These are phyloP conservation scores for Suillus sp. DNA, from an alignment of 768 basidiomycete genomes.

Conservation along the genomic window DNA sequence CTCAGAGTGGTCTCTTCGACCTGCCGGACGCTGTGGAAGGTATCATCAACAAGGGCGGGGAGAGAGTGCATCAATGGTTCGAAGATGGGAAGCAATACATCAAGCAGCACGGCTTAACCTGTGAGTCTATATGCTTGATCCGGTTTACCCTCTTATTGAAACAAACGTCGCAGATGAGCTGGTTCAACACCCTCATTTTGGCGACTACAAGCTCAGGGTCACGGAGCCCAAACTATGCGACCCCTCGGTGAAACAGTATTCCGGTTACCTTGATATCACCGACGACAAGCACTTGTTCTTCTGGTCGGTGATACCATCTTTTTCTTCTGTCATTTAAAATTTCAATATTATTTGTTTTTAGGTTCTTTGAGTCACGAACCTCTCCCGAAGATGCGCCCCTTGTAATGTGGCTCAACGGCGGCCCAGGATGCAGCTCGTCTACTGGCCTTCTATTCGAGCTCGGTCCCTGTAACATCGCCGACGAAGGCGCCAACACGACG, in stretches of 20 bases:
- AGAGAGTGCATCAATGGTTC: constrained; percentile 60
- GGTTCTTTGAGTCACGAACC: constrained; percentile 87
- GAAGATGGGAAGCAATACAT: constrained; percentile 66
- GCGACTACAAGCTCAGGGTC: constrained; percentile 59
- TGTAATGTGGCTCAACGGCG: constrained; percentile 89
- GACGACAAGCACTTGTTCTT: constrained; percentile 86
- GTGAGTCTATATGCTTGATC: constrained; percentile 45
- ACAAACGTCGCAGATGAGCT: constrained; percentile 52
- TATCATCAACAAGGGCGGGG: constrained; percentile 43
- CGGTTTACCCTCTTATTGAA: constrained; percentile 9
- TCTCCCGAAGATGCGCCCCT: constrained; percentile 79
- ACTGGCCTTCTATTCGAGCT: constrained; percentile 91
- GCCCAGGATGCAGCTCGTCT: constrained; percentile 70
- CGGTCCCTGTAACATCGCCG: constrained; percentile 78
- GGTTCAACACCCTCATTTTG: constrained; percentile 53
- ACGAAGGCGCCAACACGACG: constrained; percentile 70
- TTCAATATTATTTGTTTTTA: constrained; percentile 28
- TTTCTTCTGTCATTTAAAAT: background rate
- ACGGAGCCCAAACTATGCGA: constrained; percentile 79
- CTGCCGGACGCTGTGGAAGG: constrained; percentile 46
- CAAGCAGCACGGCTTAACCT: constrained; percentile 69
- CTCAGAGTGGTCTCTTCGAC: constrained; percentile 30
- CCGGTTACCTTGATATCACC: constrained; percentile 82
- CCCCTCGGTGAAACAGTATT: constrained; percentile 68
- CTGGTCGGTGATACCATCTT: constrained; percentile 52